phyloP scores from a whole-genome alignment of 1,139 yeast species.

The Nematodospora anomalae region DNA sequence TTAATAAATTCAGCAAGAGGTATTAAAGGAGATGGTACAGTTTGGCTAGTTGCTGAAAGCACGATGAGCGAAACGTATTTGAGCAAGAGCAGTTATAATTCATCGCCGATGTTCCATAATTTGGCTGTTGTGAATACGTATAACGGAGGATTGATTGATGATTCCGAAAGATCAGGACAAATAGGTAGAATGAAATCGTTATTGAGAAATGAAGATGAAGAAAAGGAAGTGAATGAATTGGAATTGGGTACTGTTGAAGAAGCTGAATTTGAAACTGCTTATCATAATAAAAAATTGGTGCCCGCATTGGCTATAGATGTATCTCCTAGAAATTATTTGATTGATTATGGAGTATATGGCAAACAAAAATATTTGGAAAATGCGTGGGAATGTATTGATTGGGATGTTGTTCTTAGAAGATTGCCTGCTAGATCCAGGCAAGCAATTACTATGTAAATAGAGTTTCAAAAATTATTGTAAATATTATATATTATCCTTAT shows the following conservation, averaged over 20 bases:
- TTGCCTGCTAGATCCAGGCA: conserved; percentile 48
- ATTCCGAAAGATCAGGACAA: conserved; percentile 53
- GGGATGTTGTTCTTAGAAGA: conserved; percentile 64
- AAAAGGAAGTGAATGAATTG: conserved; percentile 18
- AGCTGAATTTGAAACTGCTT: conserved; percentile 41
- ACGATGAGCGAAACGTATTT: conserved; percentile 30
- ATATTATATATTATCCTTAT: conserved; percentile 1
- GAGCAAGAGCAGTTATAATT: conserved; percentile 18
- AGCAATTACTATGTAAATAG: conserved; percentile 16
- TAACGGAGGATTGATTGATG: conserved; percentile 68
- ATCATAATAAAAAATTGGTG: conserved; percentile 44
- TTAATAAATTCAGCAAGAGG: conserved; percentile 60
- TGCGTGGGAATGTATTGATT: conserved; percentile 70
- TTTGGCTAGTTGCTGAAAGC: conserved; percentile 71
- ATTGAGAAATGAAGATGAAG: conserved; percentile 18
- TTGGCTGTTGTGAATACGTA: conserved; percentile 74
- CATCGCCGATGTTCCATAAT: conserved; percentile 37
- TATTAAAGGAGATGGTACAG: conserved; percentile 72
- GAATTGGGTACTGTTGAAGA: conserved; percentile 43
- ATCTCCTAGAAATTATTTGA: conserved; percentile 64
- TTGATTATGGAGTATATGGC: conserved; percentile 78
- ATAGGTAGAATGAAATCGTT: conserved; percentile 33
- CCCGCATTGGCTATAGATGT: conserved; percentile 73
- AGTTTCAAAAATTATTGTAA: background rate
- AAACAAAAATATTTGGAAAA: conserved; percentile 65